phyloP scores from a whole-genome alignment of 2,329 filamentous ascomycete species.

The Grosmannia clavigera region DNA sequence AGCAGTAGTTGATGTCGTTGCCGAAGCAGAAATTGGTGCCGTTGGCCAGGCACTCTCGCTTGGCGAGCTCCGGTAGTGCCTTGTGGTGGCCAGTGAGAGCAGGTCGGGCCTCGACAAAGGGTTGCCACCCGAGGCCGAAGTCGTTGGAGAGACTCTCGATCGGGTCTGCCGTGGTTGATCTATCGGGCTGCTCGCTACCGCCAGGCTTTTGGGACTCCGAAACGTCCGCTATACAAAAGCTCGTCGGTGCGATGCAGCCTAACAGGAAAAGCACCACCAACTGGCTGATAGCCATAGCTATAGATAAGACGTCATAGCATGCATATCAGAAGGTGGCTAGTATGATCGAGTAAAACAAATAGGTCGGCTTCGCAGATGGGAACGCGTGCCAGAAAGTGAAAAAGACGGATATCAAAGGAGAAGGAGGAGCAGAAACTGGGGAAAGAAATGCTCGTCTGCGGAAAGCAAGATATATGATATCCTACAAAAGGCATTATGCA shows the following conservation, averaged over 20 bases:
- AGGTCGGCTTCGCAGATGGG: background rate
- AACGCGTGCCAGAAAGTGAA: background rate
- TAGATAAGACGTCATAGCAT: conserved; percentile 5
- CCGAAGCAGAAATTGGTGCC: conserved; percentile 22
- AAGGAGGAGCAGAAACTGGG: background rate
- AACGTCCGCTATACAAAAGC: background rate
- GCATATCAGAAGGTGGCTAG: background rate
- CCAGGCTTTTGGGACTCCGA: background rate
- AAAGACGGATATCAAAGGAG: background rate
- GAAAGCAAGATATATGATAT: background rate
- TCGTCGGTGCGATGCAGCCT: background rate
- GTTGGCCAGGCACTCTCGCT: conserved; percentile 19
- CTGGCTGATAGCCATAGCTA: conserved; percentile 9
- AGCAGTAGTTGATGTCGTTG: conserved; percentile 16
- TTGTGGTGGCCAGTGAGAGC: conserved; percentile 11
- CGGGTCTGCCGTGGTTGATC: background rate
- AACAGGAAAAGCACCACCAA: conserved; percentile 7
- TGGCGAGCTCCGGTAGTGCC: conserved; percentile 5
- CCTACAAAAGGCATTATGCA: background rate
- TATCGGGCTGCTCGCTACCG: background rate
- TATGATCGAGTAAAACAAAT: background rate
- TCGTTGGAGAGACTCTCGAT: background rate
- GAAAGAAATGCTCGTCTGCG: background rate
- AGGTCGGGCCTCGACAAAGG: conserved; percentile 10
- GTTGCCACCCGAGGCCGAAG: conserved; percentile 5